Evolutionary conservation across 2,329 filamentous ascomycete species (phyloP), one percentile per base, ranked within the genome.

Genomic region (Neurospora crassa): DNA sequence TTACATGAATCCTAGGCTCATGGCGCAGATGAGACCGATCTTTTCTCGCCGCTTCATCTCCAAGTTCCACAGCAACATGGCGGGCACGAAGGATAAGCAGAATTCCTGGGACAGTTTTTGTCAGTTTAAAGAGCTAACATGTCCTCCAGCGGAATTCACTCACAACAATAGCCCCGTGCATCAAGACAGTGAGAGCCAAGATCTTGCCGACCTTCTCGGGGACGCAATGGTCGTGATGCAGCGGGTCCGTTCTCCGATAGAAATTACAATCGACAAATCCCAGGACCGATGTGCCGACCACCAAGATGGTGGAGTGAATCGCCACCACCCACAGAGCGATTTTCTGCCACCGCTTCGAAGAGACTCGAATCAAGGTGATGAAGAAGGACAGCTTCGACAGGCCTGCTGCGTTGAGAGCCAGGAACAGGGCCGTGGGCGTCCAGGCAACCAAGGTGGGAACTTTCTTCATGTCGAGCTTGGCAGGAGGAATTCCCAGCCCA

Each of bases 1-100:
- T 75, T 72, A 81, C 80, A 86, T 75, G 77, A 85, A 81, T 37
- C 84, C 84, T 43, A 86, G 75, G 71, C 84, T 86, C 83, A 87
- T 84, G 0, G 85, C 84, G 0, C 82, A 41, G 69, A 84, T 84
- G 6, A 87, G 82, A 3, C 81, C 84, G 67, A 86, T 77, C 77
- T 86, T 87, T 72, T 87, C 85, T 0, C 79, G 79, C 24, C 24
- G 24, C 20, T 59, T 59, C 47, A 59, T 59, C 29, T 59, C 47
- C 24, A 59, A 14, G 47, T 34, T 59, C 47, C 47, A 34, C 14
- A 59, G 47, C 47, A 59, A 34, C 47, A 59, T 2, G 47, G 47
- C 24, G 14, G 47, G 47, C 5, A 59, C 47, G 14, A 59, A 34
- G 7, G 47, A 59, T 18, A 34, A 59, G 34, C 24, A 59, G 14